Base-by-base conservation (phyloP, 495 filamentous ascomycete genomes). In the Trichocladium uniseriatum region DNA sequence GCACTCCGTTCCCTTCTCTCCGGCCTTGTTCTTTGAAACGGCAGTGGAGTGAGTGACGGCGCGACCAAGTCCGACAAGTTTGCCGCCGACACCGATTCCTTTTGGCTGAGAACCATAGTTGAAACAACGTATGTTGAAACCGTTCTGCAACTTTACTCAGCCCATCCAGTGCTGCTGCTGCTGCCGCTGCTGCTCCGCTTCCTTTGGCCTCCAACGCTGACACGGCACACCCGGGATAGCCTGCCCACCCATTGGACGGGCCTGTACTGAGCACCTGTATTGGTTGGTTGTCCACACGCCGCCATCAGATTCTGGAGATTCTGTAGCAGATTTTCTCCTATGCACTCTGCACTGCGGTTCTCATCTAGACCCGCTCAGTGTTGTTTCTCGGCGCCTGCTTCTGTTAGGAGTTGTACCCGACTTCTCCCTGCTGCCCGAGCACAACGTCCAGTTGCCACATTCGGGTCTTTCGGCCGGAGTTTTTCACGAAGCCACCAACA, bases 191-290 rank as follows among this genome's bases (percentile, higher is more conserved):
- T 36, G 22, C 32, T 19, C n/a, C 27, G 5, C 10, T 11, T 10
- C 11, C 0, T 43, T 47, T 36, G 28, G 16, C 28, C 14, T 15
- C 28, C 14, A 20, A 31, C 45, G 31, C 58, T 52, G 54, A 61
- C 55, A 55, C 50, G 55, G 53, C 48, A 48, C 15, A 19, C 42
- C 55, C 53, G 59, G 59, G 45, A 58, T 52, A 54, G 52, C 49
- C 49, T 49, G 48, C 24, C 24, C 24, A 21, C 16, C 32, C 13
- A 54, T 54, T 54, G 46, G 40, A 21, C 38, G 28, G 37, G 27
- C 36, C 43, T 48, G 43, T 47, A 42, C 42, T 38, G 35, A 52
- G n/a, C 37, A 32, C 18, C 28, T 22, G 29, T 38, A 43, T 22
- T 29, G 40, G 22, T 16, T 44, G 27, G 21, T 16, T 41, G n/a